Evolutionary conservation across 2,329 filamentous ascomycete genomes (phyloP), one percentile per base, ranked within the genome.

Genomic region (Colletotrichum graminicola): DNA sequence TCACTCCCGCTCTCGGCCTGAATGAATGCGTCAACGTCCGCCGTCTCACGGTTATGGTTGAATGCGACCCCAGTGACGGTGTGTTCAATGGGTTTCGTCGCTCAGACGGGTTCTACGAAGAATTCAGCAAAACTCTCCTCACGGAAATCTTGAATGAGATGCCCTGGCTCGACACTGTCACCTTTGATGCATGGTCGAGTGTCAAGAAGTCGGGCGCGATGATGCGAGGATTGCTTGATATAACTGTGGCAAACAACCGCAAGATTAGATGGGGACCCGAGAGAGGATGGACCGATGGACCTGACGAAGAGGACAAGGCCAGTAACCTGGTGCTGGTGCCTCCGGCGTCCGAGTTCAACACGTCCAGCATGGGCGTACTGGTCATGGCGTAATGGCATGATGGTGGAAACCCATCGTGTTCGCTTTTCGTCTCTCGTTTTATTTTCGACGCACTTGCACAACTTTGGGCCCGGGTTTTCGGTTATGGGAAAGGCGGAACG

Each of bases 111-210:
- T 94, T 92, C 74, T 95, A 93, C 77, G 92, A 93, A 71, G 80
- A 79, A 6, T 94, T 94, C 76, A 90, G 88, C 34, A 82, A 85
- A 14, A 81, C 83, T 1, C 80, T 94, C 36, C 77, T 94, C 8
- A 79, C 81, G 5, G 84, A 82, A 10, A 84, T 94, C 3, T 76
- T 94, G 2, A 81, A 83, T 1, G 84, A 85, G 66, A 80, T 92
- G 68, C 89, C 91, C 0, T 85, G 83, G 47, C 78, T 93, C 2
- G 77, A 85, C 11, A 82, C 83, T 1, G 84, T 94, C 26, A 87
- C 93, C 76, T 92, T 95, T 73, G 93, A 95, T 79, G 92, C 87
- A 0, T 93, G 87, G 77, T 81, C 87, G 0, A 88, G 88, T 64
- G 90, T 95, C 5, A 88, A 88, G 78, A 91, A 90, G 77, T 85